phyloP scores from a whole-genome alignment of 257 asterid genomes.

The Lavandula angustifolia region DNA sequence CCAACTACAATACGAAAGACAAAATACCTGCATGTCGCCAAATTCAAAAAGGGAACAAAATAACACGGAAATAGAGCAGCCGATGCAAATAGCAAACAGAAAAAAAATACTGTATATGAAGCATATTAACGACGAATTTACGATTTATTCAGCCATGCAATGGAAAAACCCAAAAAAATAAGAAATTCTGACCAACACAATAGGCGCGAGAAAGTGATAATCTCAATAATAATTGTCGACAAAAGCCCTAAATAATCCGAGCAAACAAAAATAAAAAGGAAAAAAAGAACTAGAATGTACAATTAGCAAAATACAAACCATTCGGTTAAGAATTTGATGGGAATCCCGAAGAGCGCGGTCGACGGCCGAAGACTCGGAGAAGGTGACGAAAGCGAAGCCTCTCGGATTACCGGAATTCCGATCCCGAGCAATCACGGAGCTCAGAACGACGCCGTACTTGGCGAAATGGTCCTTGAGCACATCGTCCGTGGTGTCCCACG shows the following conservation, averaged over 20 bases:
- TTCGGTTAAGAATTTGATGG: constrained; percentile 75
- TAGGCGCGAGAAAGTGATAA: not conserved
- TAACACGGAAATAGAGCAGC: not conserved
- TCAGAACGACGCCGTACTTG: constrained; percentile 67
- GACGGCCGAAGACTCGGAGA: constrained; percentile 63
- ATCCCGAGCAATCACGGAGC: constrained; percentile 61
- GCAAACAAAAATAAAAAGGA: not conserved
- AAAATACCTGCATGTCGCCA: constrained; percentile 7
- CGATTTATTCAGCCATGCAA: constrained; percentile 24
- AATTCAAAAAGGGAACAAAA: not conserved
- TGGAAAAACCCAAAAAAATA: not conserved
- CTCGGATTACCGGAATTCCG: constrained; percentile 63
- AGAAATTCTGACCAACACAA: constrained; percentile 14
- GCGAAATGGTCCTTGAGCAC: constrained; percentile 60
- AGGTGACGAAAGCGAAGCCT: constrained; percentile 87
- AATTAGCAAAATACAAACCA: constrained; percentile 42
- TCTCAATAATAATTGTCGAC: not conserved
- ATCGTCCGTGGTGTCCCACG: constrained; percentile 82
- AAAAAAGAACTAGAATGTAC: constrained; percentile 27
- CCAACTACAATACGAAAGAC: not conserved
- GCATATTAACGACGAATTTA: not conserved
- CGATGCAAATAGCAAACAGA: constrained; percentile 19
- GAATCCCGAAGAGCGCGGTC: constrained; percentile 68
- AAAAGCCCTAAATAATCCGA: constrained; percentile 22
- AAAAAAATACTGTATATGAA: not conserved